Conservation (phyloP, 805 yeast species). For the Kuraishia hungarica region DNA sequence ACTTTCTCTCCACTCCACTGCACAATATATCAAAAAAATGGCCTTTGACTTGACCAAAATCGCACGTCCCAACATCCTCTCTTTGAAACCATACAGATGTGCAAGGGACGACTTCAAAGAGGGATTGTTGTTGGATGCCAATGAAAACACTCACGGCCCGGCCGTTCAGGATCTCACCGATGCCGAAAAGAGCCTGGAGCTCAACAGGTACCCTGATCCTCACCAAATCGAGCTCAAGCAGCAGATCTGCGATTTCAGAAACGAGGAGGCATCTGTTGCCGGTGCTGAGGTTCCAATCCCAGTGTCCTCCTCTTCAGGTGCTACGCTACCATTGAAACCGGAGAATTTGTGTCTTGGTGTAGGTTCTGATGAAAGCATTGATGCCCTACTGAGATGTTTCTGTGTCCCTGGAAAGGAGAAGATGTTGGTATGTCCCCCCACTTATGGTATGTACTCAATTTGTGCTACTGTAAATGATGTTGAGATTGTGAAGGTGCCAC, state of each 20-base stretch:
- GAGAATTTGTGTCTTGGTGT: constrained; percentile 88
- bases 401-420: constrained; percentile 81
- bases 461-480: constrained; percentile 89
- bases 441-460: constrained; percentile 94
- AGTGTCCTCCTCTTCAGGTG: constrained; percentile 6
- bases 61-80: constrained; percentile 78
- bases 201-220: constrained; percentile 95
- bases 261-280: constrained; percentile 29
- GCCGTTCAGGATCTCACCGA: constrained; percentile 39
- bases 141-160: constrained; percentile 93
- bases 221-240: constrained; percentile 76
- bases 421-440: constrained; percentile 83
- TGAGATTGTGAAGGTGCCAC: constrained; percentile 64
- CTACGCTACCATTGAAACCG: constrained; percentile 30
- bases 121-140: constrained; percentile 89
- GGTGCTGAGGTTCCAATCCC: constrained; percentile 16
- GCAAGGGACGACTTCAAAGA: constrained; percentile 92
- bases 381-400: constrained; percentile 74
- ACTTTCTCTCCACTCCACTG: too few species aligned
- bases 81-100: constrained; percentile 87
- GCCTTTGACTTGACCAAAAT: constrained; percentile 46
- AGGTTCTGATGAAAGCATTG: constrained; percentile 95
- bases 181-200: constrained; percentile 41
- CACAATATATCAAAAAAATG: constrained; percentile 14
- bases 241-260: constrained; percentile 65